Evolutionary conservation across 106 monocot genomes (phyloP).

Genomic region (Dendrobium nobile): DNA sequence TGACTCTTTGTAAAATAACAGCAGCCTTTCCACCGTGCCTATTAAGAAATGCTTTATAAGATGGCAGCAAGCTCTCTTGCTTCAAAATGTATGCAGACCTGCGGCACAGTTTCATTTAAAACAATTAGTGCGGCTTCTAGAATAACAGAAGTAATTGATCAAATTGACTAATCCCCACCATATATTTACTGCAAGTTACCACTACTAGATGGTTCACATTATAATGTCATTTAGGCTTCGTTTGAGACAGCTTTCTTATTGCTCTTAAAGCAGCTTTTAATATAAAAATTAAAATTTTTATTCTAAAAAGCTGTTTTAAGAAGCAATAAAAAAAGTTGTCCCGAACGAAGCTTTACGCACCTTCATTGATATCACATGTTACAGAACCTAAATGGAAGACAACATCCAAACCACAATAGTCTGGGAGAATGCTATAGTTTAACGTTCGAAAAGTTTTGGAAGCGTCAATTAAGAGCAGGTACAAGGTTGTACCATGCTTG

Average conservation of each 20-base stretch:
- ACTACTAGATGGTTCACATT: not conserved
- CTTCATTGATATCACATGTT: not conserved
- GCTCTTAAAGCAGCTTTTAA: too few species aligned
- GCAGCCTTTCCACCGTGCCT: conserved; percentile 86
- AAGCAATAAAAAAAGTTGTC: too few species aligned
- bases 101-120: conserved; percentile 6
- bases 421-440: not conserved
- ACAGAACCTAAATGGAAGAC: not conserved
- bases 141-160: not conserved
- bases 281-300: too few species aligned
- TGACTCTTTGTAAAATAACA: conserved; percentile 60
- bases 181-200: not conserved
- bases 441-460: not conserved
- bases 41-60: conserved; percentile 87
- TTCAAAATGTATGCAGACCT: conserved; percentile 94
- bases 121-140: not conserved
- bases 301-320: too few species aligned
- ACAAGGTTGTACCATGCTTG: not conserved
- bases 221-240: not conserved
- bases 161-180: not conserved
- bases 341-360: not conserved
- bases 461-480: not conserved
- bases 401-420: not conserved
- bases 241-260: too few species aligned
- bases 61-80: conserved; percentile 83